These are phyloP conservation scores for Miscanthus lutarioriparius DNA, from an alignment of 176 grass and related monocot species.

Conservation along the genomic window DNA sequence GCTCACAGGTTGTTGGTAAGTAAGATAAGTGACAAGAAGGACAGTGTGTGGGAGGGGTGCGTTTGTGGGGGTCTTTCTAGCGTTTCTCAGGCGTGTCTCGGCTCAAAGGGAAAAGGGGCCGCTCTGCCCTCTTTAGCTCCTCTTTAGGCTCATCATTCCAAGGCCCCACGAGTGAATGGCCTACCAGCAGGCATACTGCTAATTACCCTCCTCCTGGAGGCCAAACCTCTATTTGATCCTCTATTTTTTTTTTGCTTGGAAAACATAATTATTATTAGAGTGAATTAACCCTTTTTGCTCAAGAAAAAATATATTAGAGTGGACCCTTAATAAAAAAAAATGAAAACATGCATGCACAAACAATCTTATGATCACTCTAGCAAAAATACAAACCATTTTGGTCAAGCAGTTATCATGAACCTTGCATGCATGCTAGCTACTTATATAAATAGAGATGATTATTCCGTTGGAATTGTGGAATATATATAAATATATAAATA, in stretches of 20 bases:
- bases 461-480: no score
- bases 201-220: not conserved
- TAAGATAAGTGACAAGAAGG: not conserved
- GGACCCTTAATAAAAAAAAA: no score
- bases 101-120: constrained; percentile 46
- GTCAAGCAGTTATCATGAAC: not conserved
- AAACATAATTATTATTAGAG: not conserved
- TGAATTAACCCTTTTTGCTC: no score
- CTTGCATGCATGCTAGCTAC: no score
- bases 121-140: constrained; percentile 38
- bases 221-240: not conserved
- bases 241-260: not conserved
- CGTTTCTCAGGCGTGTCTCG: constrained; percentile 38
- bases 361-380: no score
- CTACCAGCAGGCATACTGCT: constrained; percentile 15
- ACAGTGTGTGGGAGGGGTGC: not conserved
- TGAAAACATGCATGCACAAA: not conserved
- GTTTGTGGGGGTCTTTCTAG: constrained; percentile 10
- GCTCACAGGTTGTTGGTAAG: not conserved
- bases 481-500: not conserved
- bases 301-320: no score
- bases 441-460: no score
- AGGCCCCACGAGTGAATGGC: constrained; percentile 56
- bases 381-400: not conserved
- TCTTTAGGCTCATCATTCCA: constrained; percentile 61